Percentiles rank a stretch among this genome's conserved stretches.
Evolutionary conservation across 768 basidiomycete genomes (phyloP).

Genomic region (Nevesoporus exiguus): DNA sequence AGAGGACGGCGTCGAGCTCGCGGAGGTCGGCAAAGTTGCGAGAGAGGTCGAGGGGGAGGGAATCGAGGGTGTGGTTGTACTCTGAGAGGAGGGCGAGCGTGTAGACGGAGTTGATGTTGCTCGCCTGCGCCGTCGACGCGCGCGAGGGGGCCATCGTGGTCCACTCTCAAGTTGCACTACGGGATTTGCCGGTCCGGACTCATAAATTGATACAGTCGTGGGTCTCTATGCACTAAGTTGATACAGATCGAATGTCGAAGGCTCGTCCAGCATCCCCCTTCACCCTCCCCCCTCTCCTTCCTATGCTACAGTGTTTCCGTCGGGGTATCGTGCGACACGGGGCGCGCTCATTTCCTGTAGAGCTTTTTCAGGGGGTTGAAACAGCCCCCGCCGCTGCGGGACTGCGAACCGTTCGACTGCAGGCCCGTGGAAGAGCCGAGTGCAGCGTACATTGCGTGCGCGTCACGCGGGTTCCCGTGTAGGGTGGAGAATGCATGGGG

Average conservation of each 20-base stretch:
- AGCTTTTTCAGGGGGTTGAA: conserved; percentile 35
- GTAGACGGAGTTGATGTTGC: conserved; percentile 47
- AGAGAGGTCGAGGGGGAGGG: conserved; percentile 91
- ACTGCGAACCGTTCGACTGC: conserved; percentile 23
- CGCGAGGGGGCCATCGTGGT: conserved; percentile 38
- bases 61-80: conserved; percentile 89
- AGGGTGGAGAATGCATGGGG: conserved; percentile 57
- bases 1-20: conserved; percentile 97
- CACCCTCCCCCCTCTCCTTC: background rate
- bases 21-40: conserved; percentile 93
- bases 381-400: conserved; percentile 22
- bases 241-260: conserved; percentile 28
- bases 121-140: conserved; percentile 26
- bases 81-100: conserved; percentile 71
- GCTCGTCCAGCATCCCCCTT: too few species aligned
- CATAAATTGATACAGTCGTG: conserved; percentile 18
- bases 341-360: conserved; percentile 24
- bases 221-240: conserved; percentile 16
- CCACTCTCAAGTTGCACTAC: background rate
- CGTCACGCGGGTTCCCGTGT: conserved; percentile 59
- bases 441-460: conserved; percentile 56
- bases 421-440: conserved; percentile 35
- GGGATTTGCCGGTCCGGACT: conserved; percentile 32
- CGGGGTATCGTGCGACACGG: background rate
- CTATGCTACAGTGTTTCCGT: conserved; percentile 35